Evolutionary conservation across 164 flowering plant species (phyloP).

Genomic region (Sedum album): DNA sequence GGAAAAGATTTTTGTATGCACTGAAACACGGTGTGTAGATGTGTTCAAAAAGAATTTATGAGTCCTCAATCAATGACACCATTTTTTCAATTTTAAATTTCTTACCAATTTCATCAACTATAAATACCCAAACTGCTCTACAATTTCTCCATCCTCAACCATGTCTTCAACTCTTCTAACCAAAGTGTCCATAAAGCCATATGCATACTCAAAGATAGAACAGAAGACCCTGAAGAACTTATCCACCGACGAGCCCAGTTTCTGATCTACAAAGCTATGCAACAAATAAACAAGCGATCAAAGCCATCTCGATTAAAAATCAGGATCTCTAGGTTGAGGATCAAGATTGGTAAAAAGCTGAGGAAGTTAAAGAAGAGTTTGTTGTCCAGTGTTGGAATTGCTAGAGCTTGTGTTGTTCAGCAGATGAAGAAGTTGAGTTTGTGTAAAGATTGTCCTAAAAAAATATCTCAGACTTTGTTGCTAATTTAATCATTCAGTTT

Average conservation of each 20-base stretch:
- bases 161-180: not conserved
- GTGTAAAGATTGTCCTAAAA: not conserved
- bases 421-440: not conserved
- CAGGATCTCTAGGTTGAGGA: not conserved
- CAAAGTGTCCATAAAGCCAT: not conserved
- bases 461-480: not conserved
- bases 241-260: constrained; percentile 5
- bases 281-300: not conserved
- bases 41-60: not conserved
- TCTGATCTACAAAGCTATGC: constrained; percentile 6
- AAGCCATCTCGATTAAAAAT: not conserved
- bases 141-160: not conserved
- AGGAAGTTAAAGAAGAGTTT: not conserved
- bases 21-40: too few species aligned
- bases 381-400: not conserved
- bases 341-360: constrained; percentile 1
- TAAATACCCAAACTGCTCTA: not conserved
- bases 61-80: not conserved
- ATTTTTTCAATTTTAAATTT: too few species aligned
- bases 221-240: not conserved
- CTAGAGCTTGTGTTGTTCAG: not conserved
- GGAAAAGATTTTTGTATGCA: too few species aligned
- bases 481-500: not conserved
- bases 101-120: not conserved
- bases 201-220: not conserved